These are phyloP conservation scores for Lablab purpureus DNA, from an alignment of 306 rosid species.

Conservation along the genomic window DNA sequence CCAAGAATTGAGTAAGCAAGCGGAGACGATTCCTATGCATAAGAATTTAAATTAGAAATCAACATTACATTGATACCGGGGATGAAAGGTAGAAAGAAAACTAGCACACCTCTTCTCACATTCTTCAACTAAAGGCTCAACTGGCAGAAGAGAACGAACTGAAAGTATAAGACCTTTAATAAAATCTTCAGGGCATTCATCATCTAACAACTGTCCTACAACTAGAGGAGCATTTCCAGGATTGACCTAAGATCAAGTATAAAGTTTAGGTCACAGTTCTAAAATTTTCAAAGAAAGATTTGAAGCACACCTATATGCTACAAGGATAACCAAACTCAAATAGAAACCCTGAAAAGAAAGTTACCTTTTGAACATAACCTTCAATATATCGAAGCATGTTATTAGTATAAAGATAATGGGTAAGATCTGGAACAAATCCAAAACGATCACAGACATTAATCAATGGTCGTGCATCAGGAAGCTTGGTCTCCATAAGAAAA, in stretches of 20 bases:
- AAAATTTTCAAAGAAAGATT: not conserved
- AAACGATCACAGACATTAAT: conserved; percentile 97
- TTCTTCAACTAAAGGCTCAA: conserved; percentile 96
- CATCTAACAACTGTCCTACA: conserved; percentile 94
- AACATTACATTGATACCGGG: conserved; percentile 18
- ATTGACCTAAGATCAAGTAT: conserved; percentile 69
- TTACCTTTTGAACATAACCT: conserved; percentile 98
- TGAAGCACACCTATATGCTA: conserved; percentile 34
- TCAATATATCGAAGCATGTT: conserved; percentile 97
- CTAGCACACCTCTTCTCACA: conserved; percentile 88
- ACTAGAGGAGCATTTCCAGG: conserved; percentile 96
- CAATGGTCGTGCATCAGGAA: conserved; percentile 96
- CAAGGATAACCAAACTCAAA: conserved; percentile 38
- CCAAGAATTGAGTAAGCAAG: conserved; percentile 91
- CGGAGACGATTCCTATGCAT: conserved; percentile 88
- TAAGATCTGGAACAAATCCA: conserved; percentile 95
- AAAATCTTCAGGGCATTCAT: conserved; percentile 98
- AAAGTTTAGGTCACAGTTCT: conserved; percentile 35
- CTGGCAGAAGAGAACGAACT: conserved; percentile 97
- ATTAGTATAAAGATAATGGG: conserved; percentile 87
- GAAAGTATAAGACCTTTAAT: conserved; percentile 95
- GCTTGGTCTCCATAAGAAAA: conserved; percentile 93
- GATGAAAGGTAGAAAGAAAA: conserved; percentile 38
- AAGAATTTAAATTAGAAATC: conserved; percentile 35
- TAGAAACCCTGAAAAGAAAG: conserved; percentile 52